Evolutionary conservation across 345 rosid genomes (phyloP).

Genomic region (Salix exigua): DNA sequence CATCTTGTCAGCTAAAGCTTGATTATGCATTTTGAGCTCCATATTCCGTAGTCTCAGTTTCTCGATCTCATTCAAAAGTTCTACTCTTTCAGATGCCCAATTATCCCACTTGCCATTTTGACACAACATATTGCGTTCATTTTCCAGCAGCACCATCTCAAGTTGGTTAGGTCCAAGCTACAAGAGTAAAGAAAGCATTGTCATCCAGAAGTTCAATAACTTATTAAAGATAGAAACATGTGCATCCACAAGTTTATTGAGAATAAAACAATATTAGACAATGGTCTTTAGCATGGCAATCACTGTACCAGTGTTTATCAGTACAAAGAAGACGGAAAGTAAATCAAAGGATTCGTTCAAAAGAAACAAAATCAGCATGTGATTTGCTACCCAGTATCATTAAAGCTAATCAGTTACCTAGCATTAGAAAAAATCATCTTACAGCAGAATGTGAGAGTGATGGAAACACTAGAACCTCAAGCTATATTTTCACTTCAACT

Average conservation of each 20-base stretch:
- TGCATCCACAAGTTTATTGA: neutral
- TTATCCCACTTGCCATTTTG: neutral
- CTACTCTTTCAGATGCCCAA: neutral
- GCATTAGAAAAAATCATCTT: neutral
- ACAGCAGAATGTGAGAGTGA: neutral
- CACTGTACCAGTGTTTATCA: neutral
- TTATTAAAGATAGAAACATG: neutral
- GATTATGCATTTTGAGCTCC: neutral
- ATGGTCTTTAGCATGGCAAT: neutral
- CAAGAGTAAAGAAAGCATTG: neutral
- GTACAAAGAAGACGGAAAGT: neutral
- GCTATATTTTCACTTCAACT: neutral
- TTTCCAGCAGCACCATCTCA: neutral
- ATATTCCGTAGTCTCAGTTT: neutral
- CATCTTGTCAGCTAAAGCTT: neutral
- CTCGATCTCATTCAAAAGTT: neutral
- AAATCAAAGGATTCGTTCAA: neutral
- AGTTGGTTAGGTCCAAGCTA: neutral
- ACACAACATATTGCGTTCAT: neutral
- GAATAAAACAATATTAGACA: neutral
- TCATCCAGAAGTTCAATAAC: neutral
- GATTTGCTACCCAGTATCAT: neutral
- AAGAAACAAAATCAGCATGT: neutral
- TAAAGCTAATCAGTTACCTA: neutral
- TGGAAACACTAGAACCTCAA: neutral